Conservation (phyloP, 2,329 filamentous ascomycete species). For the Phaeosphaeriaceae sp. region DNA sequence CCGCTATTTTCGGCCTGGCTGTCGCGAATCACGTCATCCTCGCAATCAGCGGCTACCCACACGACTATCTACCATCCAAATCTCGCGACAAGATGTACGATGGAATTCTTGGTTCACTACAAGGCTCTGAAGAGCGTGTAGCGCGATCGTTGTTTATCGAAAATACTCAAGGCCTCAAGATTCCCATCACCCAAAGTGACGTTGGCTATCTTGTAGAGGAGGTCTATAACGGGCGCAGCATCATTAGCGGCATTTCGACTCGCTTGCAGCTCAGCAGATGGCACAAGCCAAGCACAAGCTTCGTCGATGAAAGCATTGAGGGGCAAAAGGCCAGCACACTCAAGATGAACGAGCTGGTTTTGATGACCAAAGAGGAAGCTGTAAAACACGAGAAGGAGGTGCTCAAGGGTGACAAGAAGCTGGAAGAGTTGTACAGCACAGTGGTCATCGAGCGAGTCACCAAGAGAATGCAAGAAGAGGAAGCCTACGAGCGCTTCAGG, state of each 20-base stretch:
- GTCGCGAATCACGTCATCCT: slow-evolving; percentile 93
- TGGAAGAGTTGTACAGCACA: slow-evolving; percentile 77
- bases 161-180: slow-evolving; percentile 74
- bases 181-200: slow-evolving; percentile 80
- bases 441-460: slow-evolving; percentile 74
- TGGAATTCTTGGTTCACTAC: slow-evolving; percentile 76
- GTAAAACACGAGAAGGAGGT: slow-evolving; percentile 79
- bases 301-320: slow-evolving; percentile 71
- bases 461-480: slow-evolving; percentile 72
- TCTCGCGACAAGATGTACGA: slow-evolving; percentile 92
- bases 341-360: slow-evolving; percentile 75
- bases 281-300: slow-evolving; percentile 70
- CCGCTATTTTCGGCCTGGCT: slow-evolving; percentile 91
- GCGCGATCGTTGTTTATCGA: slow-evolving; percentile 63
- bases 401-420: slow-evolving; percentile 70
- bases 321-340: slow-evolving; percentile 81
- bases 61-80: slow-evolving; percentile 83
- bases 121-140: slow-evolving; percentile 80
- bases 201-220: slow-evolving; percentile 91
- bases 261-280: slow-evolving; percentile 83
- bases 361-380: slow-evolving; percentile 93
- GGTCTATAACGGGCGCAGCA: slow-evolving; percentile 83
- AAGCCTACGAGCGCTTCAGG: slow-evolving; percentile 60
- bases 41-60: slow-evolving; percentile 80
- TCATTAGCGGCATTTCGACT: slow-evolving; percentile 81